These are phyloP conservation scores for Hemileia vastatrix DNA, from an alignment of 1,284 basidiomycete genomes.

Conservation along the genomic window DNA sequence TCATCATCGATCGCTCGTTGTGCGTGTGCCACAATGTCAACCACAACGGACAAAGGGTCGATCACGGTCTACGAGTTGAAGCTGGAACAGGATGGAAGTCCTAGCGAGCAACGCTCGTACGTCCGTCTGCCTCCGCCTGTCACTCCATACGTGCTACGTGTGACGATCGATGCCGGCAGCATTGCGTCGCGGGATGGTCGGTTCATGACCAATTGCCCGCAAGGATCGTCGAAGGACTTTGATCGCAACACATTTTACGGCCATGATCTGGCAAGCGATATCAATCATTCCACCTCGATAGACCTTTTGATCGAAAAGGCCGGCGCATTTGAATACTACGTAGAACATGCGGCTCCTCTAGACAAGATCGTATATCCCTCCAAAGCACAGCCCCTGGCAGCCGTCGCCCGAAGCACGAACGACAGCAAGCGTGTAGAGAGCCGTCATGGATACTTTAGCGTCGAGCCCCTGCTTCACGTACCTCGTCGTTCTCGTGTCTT, in stretches of 20 bases:
- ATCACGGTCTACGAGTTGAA: conserved; percentile 65
- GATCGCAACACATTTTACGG: conserved; percentile 64
- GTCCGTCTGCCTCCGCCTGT: conserved; percentile 35
- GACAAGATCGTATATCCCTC: conserved; percentile 25
- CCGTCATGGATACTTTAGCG: conserved; percentile 37
- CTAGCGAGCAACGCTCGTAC: too few relatives aligned
- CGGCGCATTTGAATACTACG: conserved; percentile 39
- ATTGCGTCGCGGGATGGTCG: conserved; percentile 30
- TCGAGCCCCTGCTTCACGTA: conserved; percentile 34
- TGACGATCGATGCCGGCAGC: conserved; percentile 34
- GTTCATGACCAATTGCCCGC: conserved; percentile 35
- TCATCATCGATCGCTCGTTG: too few relatives aligned
- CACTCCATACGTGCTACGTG: conserved; percentile 34
- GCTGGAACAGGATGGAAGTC: too few relatives aligned
- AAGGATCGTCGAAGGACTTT: too few relatives aligned
- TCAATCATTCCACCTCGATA: conserved; percentile 25
- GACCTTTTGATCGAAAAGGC: conserved; percentile 31
- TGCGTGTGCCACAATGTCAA: too few relatives aligned
- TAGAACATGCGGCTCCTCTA: conserved; percentile 33
- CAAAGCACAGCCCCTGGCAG: conserved; percentile 10
- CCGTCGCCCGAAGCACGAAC: conserved; percentile 6
- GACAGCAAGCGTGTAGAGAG: conserved; percentile 26
- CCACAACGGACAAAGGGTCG: neutral
- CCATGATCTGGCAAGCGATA: too few relatives aligned
- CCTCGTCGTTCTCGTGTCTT: conserved; percentile 31